Percentiles rank a stretch among this genome's conserved stretches.
phyloP scores from a whole-genome alignment of 805 yeast genomes.

The Candida easanensis region DNA sequence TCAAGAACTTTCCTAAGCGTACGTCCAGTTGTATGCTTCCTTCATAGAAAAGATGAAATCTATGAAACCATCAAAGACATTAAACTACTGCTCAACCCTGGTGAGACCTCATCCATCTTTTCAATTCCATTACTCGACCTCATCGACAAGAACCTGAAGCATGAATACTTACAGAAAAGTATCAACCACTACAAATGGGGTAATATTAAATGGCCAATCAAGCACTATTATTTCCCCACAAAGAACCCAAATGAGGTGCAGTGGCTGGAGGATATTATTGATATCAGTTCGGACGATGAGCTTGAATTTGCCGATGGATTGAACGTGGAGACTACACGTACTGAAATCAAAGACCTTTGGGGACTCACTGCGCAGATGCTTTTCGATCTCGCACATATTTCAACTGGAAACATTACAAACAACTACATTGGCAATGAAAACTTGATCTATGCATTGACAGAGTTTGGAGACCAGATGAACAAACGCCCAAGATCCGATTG shows the following conservation, averaged over 20 bases:
- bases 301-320: conserved; percentile 22
- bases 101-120: conserved; percentile 70
- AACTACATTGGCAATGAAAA: conserved; percentile 60
- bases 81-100: conserved; percentile 60
- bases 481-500: conserved; percentile 45
- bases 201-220: conserved; percentile 62
- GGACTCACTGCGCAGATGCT: conserved; percentile 78
- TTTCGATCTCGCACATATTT: conserved; percentile 63
- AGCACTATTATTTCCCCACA: conserved; percentile 61
- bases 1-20: conserved; percentile 83
- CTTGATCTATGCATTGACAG: conserved; percentile 53
- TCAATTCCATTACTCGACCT: conserved; percentile 69
- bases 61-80: conserved; percentile 29
- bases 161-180: conserved; percentile 33
- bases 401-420: conserved; percentile 33
- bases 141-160: conserved; percentile 25
- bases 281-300: conserved; percentile 58
- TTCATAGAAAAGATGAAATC: conserved; percentile 34
- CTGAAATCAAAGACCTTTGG: conserved; percentile 69
- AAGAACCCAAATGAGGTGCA: conserved; percentile 50
- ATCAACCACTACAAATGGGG: conserved; percentile 58
- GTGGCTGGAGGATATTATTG: conserved; percentile 63
- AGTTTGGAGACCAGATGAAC: conserved; percentile 54
- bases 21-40: conserved; percentile 71
- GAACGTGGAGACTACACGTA: conserved; percentile 32